Conservation (phyloP, 2,329 filamentous ascomycete species). For the Curvularia verruculosa region DNA sequence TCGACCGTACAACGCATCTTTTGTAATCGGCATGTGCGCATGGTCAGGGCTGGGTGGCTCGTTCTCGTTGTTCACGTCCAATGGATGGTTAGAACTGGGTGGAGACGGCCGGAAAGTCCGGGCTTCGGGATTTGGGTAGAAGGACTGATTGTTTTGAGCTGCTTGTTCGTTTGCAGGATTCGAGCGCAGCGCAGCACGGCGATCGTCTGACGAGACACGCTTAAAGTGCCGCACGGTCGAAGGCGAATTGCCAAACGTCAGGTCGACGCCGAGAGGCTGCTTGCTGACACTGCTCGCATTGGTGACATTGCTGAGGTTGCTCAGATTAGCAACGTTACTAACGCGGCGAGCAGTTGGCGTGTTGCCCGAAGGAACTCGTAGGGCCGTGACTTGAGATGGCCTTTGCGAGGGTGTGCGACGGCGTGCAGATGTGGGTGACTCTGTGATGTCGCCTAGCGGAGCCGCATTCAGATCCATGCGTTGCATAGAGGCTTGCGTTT, state of each 20-base stretch:
- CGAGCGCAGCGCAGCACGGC: slow-evolving; percentile 39
- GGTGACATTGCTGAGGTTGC: slow-evolving; percentile 56
- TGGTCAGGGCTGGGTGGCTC: slow-evolving; percentile 57
- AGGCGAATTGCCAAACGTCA: slow-evolving; percentile 91
- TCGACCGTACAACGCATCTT: slow-evolving; percentile 82
- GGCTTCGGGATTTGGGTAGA: slow-evolving; percentile 46
- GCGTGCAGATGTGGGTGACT: slow-evolving; percentile 44
- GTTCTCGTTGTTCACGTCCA: slow-evolving; percentile 65
- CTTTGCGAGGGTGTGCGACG: slow-evolving; percentile 43
- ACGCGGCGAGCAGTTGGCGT: slow-evolving; percentile 54
- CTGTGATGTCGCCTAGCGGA: slow-evolving; percentile 49
- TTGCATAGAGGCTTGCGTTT: slow-evolving; percentile 47
- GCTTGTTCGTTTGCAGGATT: slow-evolving; percentile 32
- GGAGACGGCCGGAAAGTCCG: slow-evolving; percentile 48
- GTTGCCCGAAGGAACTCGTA: slow-evolving; percentile 42
- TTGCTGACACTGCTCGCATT: slow-evolving; percentile 53
- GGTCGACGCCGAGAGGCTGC: slow-evolving; percentile 83
- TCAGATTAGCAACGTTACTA: slow-evolving; percentile 36
- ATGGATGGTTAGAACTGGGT: slow-evolving; percentile 37
- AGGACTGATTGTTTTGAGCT: slow-evolving; percentile 25
- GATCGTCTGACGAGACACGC: slow-evolving; percentile 73
- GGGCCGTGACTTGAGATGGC: slow-evolving; percentile 48
- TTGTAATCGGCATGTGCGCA: slow-evolving; percentile 63
- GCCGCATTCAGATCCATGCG: slow-evolving; percentile 54
- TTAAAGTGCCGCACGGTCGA: slow-evolving; percentile 93